Evolutionary conservation across 2,329 filamentous ascomycete genomes (phyloP), one percentile per base, ranked within the genome.

Genomic region (Pestalotiopsis fici): DNA sequence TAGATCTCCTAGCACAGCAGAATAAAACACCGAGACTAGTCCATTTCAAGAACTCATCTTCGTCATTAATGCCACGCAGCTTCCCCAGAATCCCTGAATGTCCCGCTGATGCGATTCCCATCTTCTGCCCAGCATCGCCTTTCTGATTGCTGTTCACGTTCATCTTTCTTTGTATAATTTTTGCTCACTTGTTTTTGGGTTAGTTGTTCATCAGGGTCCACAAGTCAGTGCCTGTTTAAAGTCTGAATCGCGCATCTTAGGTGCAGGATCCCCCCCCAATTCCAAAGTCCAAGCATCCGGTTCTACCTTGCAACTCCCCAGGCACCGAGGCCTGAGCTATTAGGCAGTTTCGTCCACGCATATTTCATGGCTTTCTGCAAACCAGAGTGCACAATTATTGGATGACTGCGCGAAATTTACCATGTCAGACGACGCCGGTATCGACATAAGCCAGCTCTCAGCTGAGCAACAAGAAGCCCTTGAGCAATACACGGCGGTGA

Each of bases 401-500:
- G 63, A 50, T 9, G 13, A 27, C 12, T 50, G 63, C 50, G 54
- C 31, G 21, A 59, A 23, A 23, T n/a, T 39, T 66, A 78, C 64
- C 76, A 83, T 86, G 78, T 80, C 83, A 71, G 77, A 77, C 69
- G 80, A 80, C 68, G 71, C 75, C 54, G 85, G 85, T 66, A 74
- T 87, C 68, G 90, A 93, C 78, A 84, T 92, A 74, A 86, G 86
- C 74, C 86, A 90, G 79, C 90, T 98, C 76, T 92, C 91, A 63
- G 83, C 90, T 70, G 87, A 87, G 72, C 94, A 98, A 83, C 94
- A 94, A 79, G 88, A 91, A 64, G 92, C 93, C 59, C 88, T 99
- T 28, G 91, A 97, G 74, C 95, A 97, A 76, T 97, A 94, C 80
- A 93, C 91, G 18, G 88, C 92, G 64, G 92, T 99, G 63, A 98